Evolutionary conservation across 345 rosid genomes (phyloP).

Genomic region (Salix udensis): DNA sequence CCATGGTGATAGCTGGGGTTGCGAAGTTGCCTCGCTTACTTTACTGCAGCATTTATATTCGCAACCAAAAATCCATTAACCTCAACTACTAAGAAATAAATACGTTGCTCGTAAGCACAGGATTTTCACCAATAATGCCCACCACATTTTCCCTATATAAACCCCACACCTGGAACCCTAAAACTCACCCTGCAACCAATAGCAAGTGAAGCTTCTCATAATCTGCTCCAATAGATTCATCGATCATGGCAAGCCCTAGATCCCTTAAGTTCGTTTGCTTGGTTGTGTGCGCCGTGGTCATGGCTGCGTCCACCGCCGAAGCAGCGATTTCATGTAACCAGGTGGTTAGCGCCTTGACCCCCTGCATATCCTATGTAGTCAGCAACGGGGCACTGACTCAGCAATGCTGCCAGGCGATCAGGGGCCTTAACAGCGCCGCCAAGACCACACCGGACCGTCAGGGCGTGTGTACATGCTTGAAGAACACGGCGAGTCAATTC

Average conservation of each 20-base stretch:
- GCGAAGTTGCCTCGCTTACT: not conserved
- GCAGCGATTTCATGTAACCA: conserved; percentile 40
- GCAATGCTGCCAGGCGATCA: conserved; percentile 3
- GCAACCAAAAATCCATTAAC: not conserved
- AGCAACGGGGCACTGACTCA: not conserved
- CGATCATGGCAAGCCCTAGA: not conserved
- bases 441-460: conserved; percentile 5
- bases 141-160: not conserved
- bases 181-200: not conserved
- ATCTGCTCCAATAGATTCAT: not conserved
- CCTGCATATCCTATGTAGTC: conserved; percentile 34
- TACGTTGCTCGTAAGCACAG: not conserved
- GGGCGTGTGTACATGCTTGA: conserved; percentile 5
- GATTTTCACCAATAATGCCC: not conserved
- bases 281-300: conserved; percentile 18
- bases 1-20: not conserved
- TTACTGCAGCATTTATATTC: not conserved
- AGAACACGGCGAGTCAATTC: not conserved
- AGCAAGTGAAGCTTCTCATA: not conserved
- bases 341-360: conserved; percentile 19
- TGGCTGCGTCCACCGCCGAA: conserved; percentile 19
- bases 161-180: not conserved
- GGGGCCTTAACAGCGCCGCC: not conserved
- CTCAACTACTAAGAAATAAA: not conserved
- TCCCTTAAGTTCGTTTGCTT: conserved; percentile 19